Evolutionary conservation across 2,329 filamentous ascomycete species (phyloP), one percentile per base, ranked within the genome.

Genomic region (Exophiala mesophila): DNA sequence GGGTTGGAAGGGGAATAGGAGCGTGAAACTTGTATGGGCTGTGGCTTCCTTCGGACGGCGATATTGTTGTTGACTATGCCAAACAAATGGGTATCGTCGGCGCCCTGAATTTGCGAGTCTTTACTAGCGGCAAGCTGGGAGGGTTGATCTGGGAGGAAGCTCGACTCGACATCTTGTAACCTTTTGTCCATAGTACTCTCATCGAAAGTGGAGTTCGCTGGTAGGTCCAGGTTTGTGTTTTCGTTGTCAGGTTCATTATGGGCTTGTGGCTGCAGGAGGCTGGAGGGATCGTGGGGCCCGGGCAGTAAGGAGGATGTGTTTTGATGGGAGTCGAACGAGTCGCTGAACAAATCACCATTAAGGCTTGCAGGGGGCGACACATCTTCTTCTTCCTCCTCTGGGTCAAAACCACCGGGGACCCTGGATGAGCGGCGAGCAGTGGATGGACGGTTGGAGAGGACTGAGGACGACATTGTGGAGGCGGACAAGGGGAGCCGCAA

Each of bases 161-260:
- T 81, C 3, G 78, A 81, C 57, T 81, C 78, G 41, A 80, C 69
- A 52, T 82, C 77, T 67, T 77, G 71, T 49, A 82, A 59, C 50
- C 74, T 74, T 44, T 71, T 67, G 51, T 72, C 71, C 73, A 81
- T 79, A 54, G 78, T 76, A 39, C 65, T 65, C 58, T 81, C 77
- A 53, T 78, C 70, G 24, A 79, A 56, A 19, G 66, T 55, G 1
- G 65, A 62, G 57, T 46, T 63, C 3, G 43, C 41, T 35, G 26
- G 39, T n/a, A 44, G 23, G 7, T 41, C 44, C 16, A 40, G 18
- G 35, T 44, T 39, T 16, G 42, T 49, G 17, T 48, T 44, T 37
- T 48, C 47, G 17, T 45, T 47, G n/a, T 37, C 21, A n/a, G n/a
- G n/a, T n/a, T n/a, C n/a, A n/a, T n/a, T n/a, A n/a, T n/a, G n/a